Evolutionary conservation across 345 rosid genomes (phyloP), one percentile per base, ranked within the genome.

Genomic region (Aegle marmelos): DNA sequence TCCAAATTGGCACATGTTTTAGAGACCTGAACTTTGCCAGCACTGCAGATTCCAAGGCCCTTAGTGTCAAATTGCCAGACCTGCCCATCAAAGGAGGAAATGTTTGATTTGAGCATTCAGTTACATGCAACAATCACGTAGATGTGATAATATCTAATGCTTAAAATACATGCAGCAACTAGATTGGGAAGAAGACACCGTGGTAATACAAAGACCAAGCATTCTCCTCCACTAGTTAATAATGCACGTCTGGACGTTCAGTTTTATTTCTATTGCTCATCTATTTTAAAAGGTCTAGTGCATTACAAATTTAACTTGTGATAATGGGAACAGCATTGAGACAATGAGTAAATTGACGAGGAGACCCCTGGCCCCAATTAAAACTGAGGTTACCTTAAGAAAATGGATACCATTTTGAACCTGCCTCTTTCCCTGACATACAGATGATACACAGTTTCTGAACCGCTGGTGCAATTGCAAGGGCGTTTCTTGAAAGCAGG

Each of bases 381-480:
- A 28, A 60, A 25, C 36, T 9, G 27, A 39, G 19, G 25, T 77
- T 86, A 91, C 98, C 97, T 92, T 85, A 94, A 81, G 80, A 92
- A 96, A 81, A 96, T 82, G 63, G 99, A 96, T 76, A 88, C 90
- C 97, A 88, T 86, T 80, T 92, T 79, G 54, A 94, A 92, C 77
- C 91, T 86, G 78, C 99, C 99, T 85, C 99, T 85, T 82, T 96
- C 99, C 82, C 97, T 79, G 21, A 92, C 91, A 28, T 81, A 94
- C 57, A 96, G 74, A 86, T 96, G 98, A 84, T 90, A 82, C 60
- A 94, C 85, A 1, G 91, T 92, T 78, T 89, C 87, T 34, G 89
- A 74, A 53, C 93, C 97, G 79, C 85, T 86, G 31, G 83, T 86
- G 83, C 99, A 96, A 80, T 89, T 96, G 88, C 99, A 94, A 41